Evolutionary conservation across 2,329 filamentous ascomycete genomes (phyloP).

Genomic region (Calonectria hawksworthii): DNA sequence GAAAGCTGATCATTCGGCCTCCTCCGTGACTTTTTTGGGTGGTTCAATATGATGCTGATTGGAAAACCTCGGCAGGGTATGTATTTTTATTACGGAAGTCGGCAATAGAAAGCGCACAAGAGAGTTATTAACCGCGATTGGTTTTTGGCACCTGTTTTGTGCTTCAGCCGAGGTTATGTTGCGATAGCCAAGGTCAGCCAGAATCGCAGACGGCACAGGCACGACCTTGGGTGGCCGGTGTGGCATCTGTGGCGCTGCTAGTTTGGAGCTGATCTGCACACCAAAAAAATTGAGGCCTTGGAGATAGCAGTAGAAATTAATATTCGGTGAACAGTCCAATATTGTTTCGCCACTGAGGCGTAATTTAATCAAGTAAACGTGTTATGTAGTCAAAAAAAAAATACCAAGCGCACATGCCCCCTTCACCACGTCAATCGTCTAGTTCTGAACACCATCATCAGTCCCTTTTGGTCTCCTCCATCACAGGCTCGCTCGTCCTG

Average conservation of each 20-base stretch:
- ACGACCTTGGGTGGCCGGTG: too few relatives aligned
- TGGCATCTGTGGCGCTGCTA: neutral
- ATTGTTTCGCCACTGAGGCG: neutral
- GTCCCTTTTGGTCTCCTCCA: conserved; percentile 31
- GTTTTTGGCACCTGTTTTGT: neutral
- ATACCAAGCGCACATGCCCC: neutral
- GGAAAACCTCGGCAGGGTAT: neutral
- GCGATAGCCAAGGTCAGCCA: neutral
- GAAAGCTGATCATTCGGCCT: neutral
- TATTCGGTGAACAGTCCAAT: neutral
- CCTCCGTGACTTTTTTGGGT: neutral
- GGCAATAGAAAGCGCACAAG: neutral
- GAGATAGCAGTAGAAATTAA: too few relatives aligned
- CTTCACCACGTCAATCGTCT: neutral
- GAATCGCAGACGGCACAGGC: neutral
- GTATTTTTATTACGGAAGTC: neutral
- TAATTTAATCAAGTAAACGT: neutral
- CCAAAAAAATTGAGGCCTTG: neutral
- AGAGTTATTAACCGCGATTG: neutral
- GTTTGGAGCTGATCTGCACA: neutral
- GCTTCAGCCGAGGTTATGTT: neutral
- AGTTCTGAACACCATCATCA: neutral
- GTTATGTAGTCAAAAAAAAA: too few relatives aligned
- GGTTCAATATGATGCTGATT: neutral
- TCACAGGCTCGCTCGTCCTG: conserved; percentile 10